These are phyloP conservation scores for Lactifluus rugatus DNA, from an alignment of 768 basidiomycete species.

Conservation along the genomic window DNA sequence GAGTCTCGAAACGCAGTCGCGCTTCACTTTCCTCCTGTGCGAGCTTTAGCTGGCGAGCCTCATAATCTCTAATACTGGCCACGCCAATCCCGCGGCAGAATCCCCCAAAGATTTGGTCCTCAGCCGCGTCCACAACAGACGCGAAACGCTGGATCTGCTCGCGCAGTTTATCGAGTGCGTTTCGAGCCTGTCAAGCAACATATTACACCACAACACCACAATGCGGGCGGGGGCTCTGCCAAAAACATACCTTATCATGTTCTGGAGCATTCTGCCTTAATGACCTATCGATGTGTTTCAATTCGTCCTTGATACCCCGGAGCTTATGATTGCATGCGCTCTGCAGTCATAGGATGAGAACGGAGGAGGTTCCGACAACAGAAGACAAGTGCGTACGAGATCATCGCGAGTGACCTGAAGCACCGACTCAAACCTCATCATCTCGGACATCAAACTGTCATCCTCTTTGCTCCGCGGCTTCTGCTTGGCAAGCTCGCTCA, in stretches of 20 bases:
- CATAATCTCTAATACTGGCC: slow-evolving; percentile 81
- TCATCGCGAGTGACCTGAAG: slow-evolving; percentile 73
- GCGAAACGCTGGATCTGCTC: slow-evolving; percentile 46
- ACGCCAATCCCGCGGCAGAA: slow-evolving; percentile 81
- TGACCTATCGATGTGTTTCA: slow-evolving; percentile 70
- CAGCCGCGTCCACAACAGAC: slow-evolving; percentile 58
- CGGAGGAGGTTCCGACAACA: neutral
- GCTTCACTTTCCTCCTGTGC: slow-evolving; percentile 85
- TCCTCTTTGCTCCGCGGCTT: slow-evolving; percentile 80
- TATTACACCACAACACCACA: neutral
- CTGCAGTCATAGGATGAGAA: slow-evolving; percentile 30
- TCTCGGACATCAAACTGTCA: slow-evolving; percentile 66
- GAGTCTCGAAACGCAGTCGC: slow-evolving; percentile 70
- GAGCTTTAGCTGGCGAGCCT: slow-evolving; percentile 80
- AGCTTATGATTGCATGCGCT: slow-evolving; percentile 66
- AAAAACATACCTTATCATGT: slow-evolving; percentile 49
- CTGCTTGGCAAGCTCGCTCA: slow-evolving; percentile 75
- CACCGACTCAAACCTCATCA: slow-evolving; percentile 72
- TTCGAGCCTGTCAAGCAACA: slow-evolving; percentile 38
- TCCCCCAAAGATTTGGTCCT: slow-evolving; percentile 62
- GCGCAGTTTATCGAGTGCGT: slow-evolving; percentile 41
- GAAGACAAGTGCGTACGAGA: slow-evolving; percentile 35
- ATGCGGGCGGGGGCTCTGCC: neutral
- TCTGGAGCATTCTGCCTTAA: slow-evolving; percentile 59
- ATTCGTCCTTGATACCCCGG: slow-evolving; percentile 71